Evolutionary conservation across 2,329 filamentous ascomycete species (phyloP).

Genomic region (Xylaria polymorpha): DNA sequence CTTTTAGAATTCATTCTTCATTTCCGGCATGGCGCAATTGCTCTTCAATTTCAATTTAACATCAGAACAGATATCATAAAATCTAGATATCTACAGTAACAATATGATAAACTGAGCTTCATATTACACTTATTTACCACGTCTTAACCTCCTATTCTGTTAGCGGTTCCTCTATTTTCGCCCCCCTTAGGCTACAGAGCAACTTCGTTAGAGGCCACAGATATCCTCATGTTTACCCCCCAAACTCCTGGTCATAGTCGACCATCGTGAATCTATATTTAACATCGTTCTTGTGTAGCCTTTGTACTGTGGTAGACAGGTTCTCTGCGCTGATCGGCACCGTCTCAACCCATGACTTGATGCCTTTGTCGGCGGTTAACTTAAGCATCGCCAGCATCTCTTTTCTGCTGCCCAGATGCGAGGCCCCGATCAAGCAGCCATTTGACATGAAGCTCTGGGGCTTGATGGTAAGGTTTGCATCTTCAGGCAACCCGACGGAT

Average conservation of each 20-base stretch:
- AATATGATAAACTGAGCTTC: slow-evolving; percentile 9
- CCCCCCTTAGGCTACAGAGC: background rate
- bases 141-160: background rate
- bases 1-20: background rate
- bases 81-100: background rate
- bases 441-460: slow-evolving; percentile 81
- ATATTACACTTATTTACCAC: slow-evolving; percentile 16
- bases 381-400: slow-evolving; percentile 80
- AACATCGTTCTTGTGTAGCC: slow-evolving; percentile 77
- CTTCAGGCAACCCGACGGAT: slow-evolving; percentile 82
- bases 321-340: slow-evolving; percentile 79
- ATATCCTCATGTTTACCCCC: slow-evolving; percentile 51
- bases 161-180: background rate
- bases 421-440: slow-evolving; percentile 77
- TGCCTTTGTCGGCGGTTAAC: slow-evolving; percentile 74
- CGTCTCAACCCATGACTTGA: slow-evolving; percentile 77
- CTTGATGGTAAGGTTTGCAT: slow-evolving; percentile 75
- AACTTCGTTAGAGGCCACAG: background rate
- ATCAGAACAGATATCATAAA: background rate
- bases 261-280: slow-evolving; percentile 81
- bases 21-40: background rate
- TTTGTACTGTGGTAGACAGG: slow-evolving; percentile 74
- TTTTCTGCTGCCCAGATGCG: slow-evolving; percentile 75
- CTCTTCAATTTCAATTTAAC: too few species aligned
- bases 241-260: slow-evolving; percentile 76